A percentile compares a stretch with the other conserved stretches of the same genome.
These are phyloP conservation scores for Cryomyces minteri DNA, from an alignment of 495 filamentous ascomycete species.

Conservation along the genomic window DNA sequence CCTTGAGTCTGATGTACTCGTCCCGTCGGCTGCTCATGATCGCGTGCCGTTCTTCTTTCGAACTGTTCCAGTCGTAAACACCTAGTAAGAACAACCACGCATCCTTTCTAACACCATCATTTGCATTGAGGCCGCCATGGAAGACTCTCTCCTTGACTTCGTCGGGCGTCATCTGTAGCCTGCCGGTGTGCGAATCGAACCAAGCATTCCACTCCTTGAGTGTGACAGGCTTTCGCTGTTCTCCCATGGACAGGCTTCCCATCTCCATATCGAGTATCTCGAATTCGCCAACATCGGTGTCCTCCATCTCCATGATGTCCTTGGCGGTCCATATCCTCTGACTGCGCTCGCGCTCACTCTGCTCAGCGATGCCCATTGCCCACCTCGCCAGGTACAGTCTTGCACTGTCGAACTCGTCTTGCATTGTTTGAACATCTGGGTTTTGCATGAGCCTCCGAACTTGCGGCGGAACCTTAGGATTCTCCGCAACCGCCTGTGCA, in stretches of 20 bases:
- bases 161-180: constrained; percentile 58
- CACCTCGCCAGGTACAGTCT: constrained; percentile 84
- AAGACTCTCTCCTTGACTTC: constrained; percentile 95
- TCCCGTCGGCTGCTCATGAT: constrained; percentile 73
- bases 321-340: constrained; percentile 82
- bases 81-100: constrained; percentile 91
- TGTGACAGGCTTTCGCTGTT: constrained; percentile 57
- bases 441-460: constrained; percentile 71
- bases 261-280: constrained; percentile 77
- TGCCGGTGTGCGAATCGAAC: constrained; percentile 57
- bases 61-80: constrained; percentile 82
- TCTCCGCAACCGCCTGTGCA: constrained; percentile 79
- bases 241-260: constrained; percentile 46
- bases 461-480: constrained; percentile 72
- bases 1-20: constrained; percentile 86
- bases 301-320: constrained; percentile 84
- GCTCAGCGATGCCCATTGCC: constrained; percentile 97
- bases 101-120: constrained; percentile 84
- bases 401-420: constrained; percentile 94
- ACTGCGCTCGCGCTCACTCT: constrained; percentile 70
- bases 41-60: constrained; percentile 58
- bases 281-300: constrained; percentile 87
- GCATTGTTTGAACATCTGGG: constrained; percentile 85
- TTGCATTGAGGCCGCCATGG: constrained; percentile 77
- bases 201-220: constrained; percentile 75